These are phyloP conservation scores for Elaeagnus macrophylla DNA, from an alignment of 306 rosid genomes.

Conservation along the genomic window DNA sequence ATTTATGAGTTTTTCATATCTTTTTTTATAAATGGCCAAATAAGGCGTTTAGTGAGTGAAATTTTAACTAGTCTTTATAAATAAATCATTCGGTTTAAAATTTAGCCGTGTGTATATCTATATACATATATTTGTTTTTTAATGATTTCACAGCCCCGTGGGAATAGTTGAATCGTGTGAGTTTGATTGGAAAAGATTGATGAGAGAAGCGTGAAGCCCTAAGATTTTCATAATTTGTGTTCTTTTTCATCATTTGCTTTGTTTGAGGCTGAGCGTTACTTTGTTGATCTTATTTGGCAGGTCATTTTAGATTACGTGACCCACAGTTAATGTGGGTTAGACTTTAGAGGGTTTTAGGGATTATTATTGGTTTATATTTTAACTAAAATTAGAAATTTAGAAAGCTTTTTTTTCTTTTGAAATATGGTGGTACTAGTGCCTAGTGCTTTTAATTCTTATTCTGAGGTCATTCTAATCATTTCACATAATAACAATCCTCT, in stretches of 20 bases:
- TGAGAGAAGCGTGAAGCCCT: slow-evolving; percentile 67
- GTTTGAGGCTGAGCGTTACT: no score
- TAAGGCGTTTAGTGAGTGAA: no score
- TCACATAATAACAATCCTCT: slow-evolving; percentile 82
- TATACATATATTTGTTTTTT: no score
- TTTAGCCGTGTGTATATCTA: no score
- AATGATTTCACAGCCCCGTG: slow-evolving; percentile 27
- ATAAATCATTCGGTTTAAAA: no score
- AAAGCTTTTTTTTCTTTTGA: slow-evolving; percentile 21
- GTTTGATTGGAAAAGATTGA: slow-evolving; percentile 39
- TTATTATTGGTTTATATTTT: slow-evolving; percentile 3
- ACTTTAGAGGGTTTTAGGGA: slow-evolving; percentile 7
- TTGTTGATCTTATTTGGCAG: slow-evolving; percentile 34
- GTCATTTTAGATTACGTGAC: slow-evolving; percentile 23
- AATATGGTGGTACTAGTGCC: no score
- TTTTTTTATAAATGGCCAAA: no score
- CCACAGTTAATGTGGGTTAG: slow-evolving; percentile 26
- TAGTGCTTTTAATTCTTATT: slow-evolving; percentile 6
- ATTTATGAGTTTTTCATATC: no score
- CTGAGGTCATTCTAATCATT: slow-evolving; percentile 90
- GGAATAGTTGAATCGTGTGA: slow-evolving; percentile 30
- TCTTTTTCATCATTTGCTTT: slow-evolving; percentile 37
- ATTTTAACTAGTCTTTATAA: no score
- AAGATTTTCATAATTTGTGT: slow-evolving; percentile 30
- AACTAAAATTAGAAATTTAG: slow-evolving; percentile 34